Evolutionary conservation across 106 monocot genomes (phyloP), one percentile per base, ranked within the genome.

Genomic region (Apostasia ramifera): DNA sequence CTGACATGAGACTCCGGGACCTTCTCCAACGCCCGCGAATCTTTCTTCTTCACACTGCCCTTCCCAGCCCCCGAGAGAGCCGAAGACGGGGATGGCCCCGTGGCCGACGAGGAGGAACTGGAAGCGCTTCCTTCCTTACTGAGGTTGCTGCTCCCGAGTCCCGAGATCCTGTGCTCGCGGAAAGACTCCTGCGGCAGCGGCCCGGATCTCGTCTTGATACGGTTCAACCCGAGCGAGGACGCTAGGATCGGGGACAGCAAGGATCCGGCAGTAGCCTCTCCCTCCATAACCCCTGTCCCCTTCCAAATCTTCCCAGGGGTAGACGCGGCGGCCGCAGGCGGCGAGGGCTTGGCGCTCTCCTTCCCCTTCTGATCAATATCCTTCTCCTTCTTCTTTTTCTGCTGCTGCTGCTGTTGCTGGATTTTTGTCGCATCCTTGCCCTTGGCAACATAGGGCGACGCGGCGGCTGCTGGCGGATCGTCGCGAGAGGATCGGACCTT

Each of bases 121-220:
- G 79, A 84, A 58, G 73, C 77, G n/a, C 26, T 10, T 42, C 44
- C 58, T 51, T 64, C 14, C 72, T 77, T 55, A 62, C 76, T 55
- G 7, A 95, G 74, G 43, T 85, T 90, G 51, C 92, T 97, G 2
- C 69, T 71, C 61, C 97, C 97, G 3, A 87, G 72, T 26, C 67
- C 76, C 44, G 86, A 80, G 13, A 85, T 74, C 60, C 88, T 59
- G 8, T 82, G 81, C 54, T 60, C 73, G 0, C 75, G 77, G 9
- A 61, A 46, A n/a, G 78, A 78, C 79, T 92, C 92, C 87, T 87
- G 87, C 37, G 87, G 93, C 73, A 98, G 61, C 41, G 90, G 92
- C 51, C 97, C 92, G 53, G 97, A 98, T 90, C 97, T 82, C 79
- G 97, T 98, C 84, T 98, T 92, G 75, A 98, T 98, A 70, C 81